Conservation (phyloP, 768 basidiomycete genomes). For the Udeniomyces megalosporus region DNA sequence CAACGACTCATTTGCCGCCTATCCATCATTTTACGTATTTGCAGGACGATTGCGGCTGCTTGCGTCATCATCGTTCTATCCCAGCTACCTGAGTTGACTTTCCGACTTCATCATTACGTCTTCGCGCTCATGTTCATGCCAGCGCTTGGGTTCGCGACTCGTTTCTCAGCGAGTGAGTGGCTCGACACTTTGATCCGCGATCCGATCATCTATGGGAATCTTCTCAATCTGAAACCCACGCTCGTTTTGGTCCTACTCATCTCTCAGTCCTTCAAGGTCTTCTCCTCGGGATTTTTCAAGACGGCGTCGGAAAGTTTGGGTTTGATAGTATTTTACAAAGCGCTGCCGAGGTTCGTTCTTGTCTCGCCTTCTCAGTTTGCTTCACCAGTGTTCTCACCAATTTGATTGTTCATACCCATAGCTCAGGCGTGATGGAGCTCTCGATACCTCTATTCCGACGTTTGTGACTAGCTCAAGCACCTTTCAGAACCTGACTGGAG, state of each 20-base stretch:
- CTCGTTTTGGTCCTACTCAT: no score
- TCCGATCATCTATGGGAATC: no score
- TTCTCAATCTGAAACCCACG: no score
- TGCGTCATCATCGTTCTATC: constrained; percentile 50
- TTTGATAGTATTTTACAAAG: constrained; percentile 69
- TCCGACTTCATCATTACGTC: constrained; percentile 72
- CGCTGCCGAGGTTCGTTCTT: constrained; percentile 41
- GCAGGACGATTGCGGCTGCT: constrained; percentile 37
- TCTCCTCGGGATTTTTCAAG: constrained; percentile 63
- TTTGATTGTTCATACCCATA: constrained; percentile 24
- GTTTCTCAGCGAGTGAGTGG: constrained; percentile 40
- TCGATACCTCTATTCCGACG: constrained; percentile 50
- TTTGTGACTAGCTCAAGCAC: constrained; percentile 62
- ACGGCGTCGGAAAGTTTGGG: constrained; percentile 63
- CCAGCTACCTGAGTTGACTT: constrained; percentile 47
- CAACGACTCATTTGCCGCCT: not conserved
- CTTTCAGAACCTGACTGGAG: not conserved
- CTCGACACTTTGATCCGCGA: no score
- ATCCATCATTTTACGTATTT: not conserved
- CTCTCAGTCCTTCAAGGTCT: constrained; percentile 53
- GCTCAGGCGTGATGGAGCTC: constrained; percentile 55
- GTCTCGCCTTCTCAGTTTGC: not conserved
- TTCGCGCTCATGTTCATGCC: constrained; percentile 58
- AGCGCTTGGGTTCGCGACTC: constrained; percentile 63
- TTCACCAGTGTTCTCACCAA: not conserved